Percentiles rank a stretch among this genome's conserved stretches.
Conservation (phyloP, 768 basidiomycete species). For the Leccinum pellstonianum region DNA sequence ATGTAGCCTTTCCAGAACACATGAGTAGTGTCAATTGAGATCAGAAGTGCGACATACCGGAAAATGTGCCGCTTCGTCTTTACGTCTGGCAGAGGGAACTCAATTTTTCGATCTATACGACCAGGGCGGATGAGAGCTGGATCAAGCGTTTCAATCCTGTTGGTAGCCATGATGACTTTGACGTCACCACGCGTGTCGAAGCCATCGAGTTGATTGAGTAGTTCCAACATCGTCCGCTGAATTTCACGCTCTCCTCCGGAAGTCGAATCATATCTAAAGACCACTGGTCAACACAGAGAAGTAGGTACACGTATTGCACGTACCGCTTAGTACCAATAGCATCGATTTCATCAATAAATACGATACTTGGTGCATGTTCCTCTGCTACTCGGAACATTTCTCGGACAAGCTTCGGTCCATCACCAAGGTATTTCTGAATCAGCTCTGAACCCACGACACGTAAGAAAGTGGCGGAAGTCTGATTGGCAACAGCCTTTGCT, state of each 20-base stretch:
- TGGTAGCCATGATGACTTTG: constrained; percentile 99
- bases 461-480: constrained; percentile 96
- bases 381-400: constrained; percentile 97
- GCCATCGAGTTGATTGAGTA: constrained; percentile 98
- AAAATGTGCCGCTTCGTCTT: constrained; percentile 99
- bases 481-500: constrained; percentile 96
- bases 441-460: constrained; percentile 97
- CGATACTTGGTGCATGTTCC: constrained; percentile 97
- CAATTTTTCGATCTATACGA: constrained; percentile 98
- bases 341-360: constrained; percentile 99
- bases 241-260: constrained; percentile 99
- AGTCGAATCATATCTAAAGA: constrained; percentile 88
- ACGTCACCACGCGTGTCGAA: constrained; percentile 99
- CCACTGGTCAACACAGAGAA: constrained; percentile 5
- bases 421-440: constrained; percentile 99
- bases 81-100: constrained; percentile 94
- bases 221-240: constrained; percentile 97
- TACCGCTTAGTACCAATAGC: constrained; percentile 97
- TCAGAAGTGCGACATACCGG: constrained; percentile 47
- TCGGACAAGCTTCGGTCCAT: constrained; percentile 96
- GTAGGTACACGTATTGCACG: constrained; percentile 19
- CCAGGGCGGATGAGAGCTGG: constrained; percentile 98
- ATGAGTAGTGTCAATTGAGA: constrained; percentile 7
- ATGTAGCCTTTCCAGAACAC: constrained; percentile 57
- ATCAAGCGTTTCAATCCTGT: constrained; percentile 95